These are phyloP conservation scores for Nasturtium officinale DNA, from an alignment of 345 rosid species.

Conservation along the genomic window DNA sequence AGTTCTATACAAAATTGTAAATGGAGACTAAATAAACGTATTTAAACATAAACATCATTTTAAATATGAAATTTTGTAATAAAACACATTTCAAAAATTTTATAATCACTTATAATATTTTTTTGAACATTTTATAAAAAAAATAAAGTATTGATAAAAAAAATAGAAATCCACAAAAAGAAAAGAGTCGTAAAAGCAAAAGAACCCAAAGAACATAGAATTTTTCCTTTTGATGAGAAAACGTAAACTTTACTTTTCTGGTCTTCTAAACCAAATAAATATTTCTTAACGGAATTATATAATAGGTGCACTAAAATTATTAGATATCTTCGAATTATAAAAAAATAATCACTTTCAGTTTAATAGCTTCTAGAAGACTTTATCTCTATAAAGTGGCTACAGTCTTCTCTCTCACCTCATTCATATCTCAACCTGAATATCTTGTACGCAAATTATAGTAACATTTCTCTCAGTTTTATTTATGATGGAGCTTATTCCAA, in stretches of 20 bases:
- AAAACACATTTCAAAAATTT: too few relatives aligned
- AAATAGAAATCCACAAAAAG: too few relatives aligned
- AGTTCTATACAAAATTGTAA: too few relatives aligned
- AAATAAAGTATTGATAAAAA: too few relatives aligned
- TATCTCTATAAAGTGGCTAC: conserved; percentile 41
- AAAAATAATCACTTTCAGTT: conserved; percentile 18
- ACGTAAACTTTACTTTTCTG: conserved; percentile 9
- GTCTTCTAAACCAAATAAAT: not conserved
- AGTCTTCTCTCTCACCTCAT: conserved; percentile 30
- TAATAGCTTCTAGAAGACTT: conserved; percentile 26
- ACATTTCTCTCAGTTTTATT: not conserved
- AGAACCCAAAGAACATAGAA: not conserved
- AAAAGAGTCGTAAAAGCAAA: conserved; percentile 13
- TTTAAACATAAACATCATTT: too few relatives aligned
- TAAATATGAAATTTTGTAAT: too few relatives aligned
- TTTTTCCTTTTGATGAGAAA: not conserved
- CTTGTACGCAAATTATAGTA: not conserved
- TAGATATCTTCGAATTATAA: not conserved
- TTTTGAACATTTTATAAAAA: too few relatives aligned
- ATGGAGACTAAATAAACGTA: too few relatives aligned
- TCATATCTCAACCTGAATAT: not conserved
- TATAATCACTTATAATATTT: too few relatives aligned
- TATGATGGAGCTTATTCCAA: conserved; percentile 64
- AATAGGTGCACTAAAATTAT: not conserved
- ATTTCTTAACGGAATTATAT: not conserved